phyloP scores from a whole-genome alignment of 495 filamentous ascomycete species.

The Aspergillus diversus region DNA sequence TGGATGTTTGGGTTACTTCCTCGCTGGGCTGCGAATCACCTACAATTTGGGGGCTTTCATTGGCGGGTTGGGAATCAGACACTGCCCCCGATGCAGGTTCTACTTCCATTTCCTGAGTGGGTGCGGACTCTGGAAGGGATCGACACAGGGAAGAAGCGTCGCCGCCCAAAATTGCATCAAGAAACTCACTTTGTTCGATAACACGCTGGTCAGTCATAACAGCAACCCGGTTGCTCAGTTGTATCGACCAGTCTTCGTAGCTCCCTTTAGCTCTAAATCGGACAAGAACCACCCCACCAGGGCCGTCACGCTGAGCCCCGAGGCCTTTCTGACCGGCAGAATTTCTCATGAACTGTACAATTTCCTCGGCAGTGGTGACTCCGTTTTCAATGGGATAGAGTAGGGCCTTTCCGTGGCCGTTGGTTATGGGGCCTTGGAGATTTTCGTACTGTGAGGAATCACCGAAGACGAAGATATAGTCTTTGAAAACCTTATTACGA shows the following conservation, averaged over 20 bases:
- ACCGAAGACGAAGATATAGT: slow-evolving; percentile 88
- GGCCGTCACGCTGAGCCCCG: slow-evolving; percentile 61
- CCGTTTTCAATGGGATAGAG: slow-evolving; percentile 63
- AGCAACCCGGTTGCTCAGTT: slow-evolving; percentile 69
- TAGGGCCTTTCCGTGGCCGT: slow-evolving; percentile 82
- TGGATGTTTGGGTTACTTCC: slow-evolving; percentile 21
- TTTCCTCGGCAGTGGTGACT: slow-evolving; percentile 71
- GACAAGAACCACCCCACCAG: slow-evolving; percentile 77
- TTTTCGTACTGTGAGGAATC: slow-evolving; percentile 77
- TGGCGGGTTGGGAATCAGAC: slow-evolving; percentile 2
- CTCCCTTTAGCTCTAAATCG: slow-evolving; percentile 68
- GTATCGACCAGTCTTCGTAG: slow-evolving; percentile 68
- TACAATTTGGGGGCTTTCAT: slow-evolving; percentile 12
- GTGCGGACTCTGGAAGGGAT: slow-evolving; percentile 53
- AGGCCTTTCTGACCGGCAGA: slow-evolving; percentile 73
- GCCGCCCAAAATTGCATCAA: slow-evolving; percentile 83
- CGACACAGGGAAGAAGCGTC: slow-evolving; percentile 72
- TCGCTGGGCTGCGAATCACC: slow-evolving; percentile 25
- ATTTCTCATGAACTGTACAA: slow-evolving; percentile 75
- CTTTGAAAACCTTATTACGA: slow-evolving; percentile 76
- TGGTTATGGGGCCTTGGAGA: slow-evolving; percentile 71
- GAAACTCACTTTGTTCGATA: slow-evolving; percentile 88
- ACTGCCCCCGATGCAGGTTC: slow-evolving; percentile 13
- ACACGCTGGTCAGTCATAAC: slow-evolving; percentile 74
- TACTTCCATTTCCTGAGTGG: slow-evolving; percentile 21